These are phyloP conservation scores for Gloeostereum incarnatum DNA, from an alignment of 768 basidiomycete species.

Conservation along the genomic window DNA sequence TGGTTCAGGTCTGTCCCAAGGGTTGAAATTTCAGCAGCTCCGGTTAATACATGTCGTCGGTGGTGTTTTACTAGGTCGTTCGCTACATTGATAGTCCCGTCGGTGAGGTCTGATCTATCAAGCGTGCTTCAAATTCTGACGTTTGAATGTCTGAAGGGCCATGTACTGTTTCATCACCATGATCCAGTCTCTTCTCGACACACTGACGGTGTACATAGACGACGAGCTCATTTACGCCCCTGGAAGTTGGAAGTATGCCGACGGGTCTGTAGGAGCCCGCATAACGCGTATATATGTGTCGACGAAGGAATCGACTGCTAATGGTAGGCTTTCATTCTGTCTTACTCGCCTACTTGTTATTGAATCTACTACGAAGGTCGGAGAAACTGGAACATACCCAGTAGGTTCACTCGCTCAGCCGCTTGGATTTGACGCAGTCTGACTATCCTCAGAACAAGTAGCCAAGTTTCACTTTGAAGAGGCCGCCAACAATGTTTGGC, in stretches of 20 bases:
- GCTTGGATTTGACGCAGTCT: background rate
- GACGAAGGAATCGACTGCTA: conserved; percentile 16
- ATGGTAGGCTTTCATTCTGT: too few relatives aligned
- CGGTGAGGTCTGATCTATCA: conserved; percentile 11
- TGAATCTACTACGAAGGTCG: conserved; percentile 14
- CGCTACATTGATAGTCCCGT: conserved; percentile 22
- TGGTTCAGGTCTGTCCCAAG: conserved; percentile 13
- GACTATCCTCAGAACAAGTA: conserved; percentile 15
- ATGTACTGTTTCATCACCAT: conserved; percentile 10
- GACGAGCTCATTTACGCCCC: conserved; percentile 24
- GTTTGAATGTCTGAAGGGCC: conserved; percentile 13
- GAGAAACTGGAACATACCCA: conserved; percentile 25
- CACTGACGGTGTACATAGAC: conserved; percentile 10
- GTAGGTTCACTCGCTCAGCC: conserved; percentile 9
- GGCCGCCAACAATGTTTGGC: conserved; percentile 7
- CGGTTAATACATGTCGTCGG: background rate
- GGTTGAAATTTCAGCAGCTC: background rate
- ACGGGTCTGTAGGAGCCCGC: conserved; percentile 15
- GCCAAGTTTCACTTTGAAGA: conserved; percentile 17
- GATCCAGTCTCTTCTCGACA: background rate
- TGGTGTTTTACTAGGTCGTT: conserved; percentile 13
- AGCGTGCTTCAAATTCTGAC: background rate
- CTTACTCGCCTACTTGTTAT: too few relatives aligned
- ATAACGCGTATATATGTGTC: conserved; percentile 26
- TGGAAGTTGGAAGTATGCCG: conserved; percentile 21